Conservation (phyloP, 345 rosid genomes). For the Linum lewisii region DNA sequence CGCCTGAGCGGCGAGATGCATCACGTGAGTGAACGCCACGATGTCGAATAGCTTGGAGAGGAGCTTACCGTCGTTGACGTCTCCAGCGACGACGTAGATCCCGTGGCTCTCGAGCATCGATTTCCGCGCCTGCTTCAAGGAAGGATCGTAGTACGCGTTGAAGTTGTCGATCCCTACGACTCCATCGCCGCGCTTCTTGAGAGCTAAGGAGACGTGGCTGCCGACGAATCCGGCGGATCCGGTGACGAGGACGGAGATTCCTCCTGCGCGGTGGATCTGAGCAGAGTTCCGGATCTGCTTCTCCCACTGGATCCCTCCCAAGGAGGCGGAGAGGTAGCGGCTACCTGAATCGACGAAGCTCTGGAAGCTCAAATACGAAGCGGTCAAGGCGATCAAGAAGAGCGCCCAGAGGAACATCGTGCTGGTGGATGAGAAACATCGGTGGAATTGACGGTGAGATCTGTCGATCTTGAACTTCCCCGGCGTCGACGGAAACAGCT, state of each 20-base stretch:
- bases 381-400: slow-evolving; percentile 78
- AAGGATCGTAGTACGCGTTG: slow-evolving; percentile 68
- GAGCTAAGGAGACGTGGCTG: slow-evolving; percentile 51
- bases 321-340: slow-evolving; percentile 45
- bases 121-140: slow-evolving; percentile 42
- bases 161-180: slow-evolving; percentile 73
- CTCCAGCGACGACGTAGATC: slow-evolving; percentile 55
- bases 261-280: slow-evolving; percentile 54
- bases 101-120: slow-evolving; percentile 32
- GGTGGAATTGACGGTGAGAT: slow-evolving; percentile 61
- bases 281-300: slow-evolving; percentile 55
- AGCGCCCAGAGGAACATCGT: slow-evolving; percentile 91
- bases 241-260: slow-evolving; percentile 65
- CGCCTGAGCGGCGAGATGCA: slow-evolving; percentile 90
- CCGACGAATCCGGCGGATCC: slow-evolving; percentile 84
- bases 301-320: slow-evolving; percentile 85
- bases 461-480: slow-evolving; percentile 77
- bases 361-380: slow-evolving; percentile 72
- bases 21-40: slow-evolving; percentile 72
- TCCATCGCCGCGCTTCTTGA: slow-evolving; percentile 67
- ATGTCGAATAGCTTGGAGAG: slow-evolving; percentile 57
- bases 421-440: slow-evolving; percentile 76
- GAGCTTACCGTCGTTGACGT: slow-evolving; percentile 51
- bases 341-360: slow-evolving; percentile 70
- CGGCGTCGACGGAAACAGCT: slow-evolving; percentile 80